These are phyloP conservation scores for Apiospora arundinis DNA, from an alignment of 2,329 filamentous ascomycete genomes.

Conservation along the genomic window DNA sequence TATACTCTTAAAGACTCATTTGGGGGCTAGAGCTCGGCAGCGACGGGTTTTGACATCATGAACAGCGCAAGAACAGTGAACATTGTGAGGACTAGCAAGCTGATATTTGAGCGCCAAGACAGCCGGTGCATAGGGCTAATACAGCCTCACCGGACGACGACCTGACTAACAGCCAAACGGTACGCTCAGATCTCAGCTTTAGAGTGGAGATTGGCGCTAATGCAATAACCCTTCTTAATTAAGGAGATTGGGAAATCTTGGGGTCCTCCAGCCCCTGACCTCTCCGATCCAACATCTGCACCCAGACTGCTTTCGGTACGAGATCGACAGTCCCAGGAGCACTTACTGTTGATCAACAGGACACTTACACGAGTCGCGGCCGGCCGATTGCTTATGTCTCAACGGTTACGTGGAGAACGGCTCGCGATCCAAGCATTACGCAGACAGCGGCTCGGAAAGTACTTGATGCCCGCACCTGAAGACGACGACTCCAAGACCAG, in stretches of 20 bases:
- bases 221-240: not conserved
- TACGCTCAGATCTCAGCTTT: not conserved
- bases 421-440: not conserved
- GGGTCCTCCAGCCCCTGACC: not conserved
- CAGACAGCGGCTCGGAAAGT: not conserved
- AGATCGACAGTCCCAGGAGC: not conserved
- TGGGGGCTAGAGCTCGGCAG: not conserved
- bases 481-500: not conserved
- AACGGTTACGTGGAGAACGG: not conserved
- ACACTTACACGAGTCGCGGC: not conserved
- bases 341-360: not conserved
- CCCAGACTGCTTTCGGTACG: not conserved
- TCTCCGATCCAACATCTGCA: not conserved
- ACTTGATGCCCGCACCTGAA: not conserved
- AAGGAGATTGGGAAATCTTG: constrained; percentile 14
- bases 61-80: not conserved
- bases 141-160: constrained; percentile 6
- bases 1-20: not conserved
- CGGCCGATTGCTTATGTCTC: not conserved
- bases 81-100: not conserved
- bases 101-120: not conserved
- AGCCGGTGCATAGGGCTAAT: constrained; percentile 4
- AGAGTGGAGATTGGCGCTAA: not conserved
- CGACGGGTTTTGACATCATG: not conserved
- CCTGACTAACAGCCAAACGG: not conserved